phyloP scores from a whole-genome alignment of 2,329 filamentous ascomycete genomes.

The Talaromyces sp. region DNA sequence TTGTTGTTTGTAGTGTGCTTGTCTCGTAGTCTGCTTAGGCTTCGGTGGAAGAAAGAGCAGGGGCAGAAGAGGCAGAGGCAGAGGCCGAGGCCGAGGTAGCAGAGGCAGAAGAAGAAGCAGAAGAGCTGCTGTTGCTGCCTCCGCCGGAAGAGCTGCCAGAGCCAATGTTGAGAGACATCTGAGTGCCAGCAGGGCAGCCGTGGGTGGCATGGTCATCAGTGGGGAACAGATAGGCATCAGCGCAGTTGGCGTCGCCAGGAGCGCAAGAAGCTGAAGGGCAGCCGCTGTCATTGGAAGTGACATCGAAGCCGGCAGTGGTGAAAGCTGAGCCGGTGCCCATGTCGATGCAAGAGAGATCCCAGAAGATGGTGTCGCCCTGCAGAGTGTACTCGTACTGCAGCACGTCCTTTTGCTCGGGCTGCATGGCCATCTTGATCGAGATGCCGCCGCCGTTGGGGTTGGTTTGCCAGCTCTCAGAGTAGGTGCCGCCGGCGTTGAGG shows the following conservation, averaged over 20 bases:
- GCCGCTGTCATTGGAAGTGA: slow-evolving; percentile 21
- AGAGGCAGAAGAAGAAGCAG: background rate
- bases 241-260: slow-evolving; percentile 30
- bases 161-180: slow-evolving; percentile 31
- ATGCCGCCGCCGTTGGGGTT: slow-evolving; percentile 36
- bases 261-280: slow-evolving; percentile 33
- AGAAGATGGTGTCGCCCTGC: slow-evolving; percentile 27
- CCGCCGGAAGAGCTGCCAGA: background rate
- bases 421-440: slow-evolving; percentile 37
- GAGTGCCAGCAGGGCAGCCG: slow-evolving; percentile 33
- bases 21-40: background rate
- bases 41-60: background rate
- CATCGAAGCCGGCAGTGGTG: slow-evolving; percentile 29
- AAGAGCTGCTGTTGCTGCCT: background rate
- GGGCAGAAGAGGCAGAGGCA: background rate
- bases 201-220: slow-evolving; percentile 39
- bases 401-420: slow-evolving; percentile 26
- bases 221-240: slow-evolving; percentile 35
- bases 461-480: slow-evolving; percentile 27
- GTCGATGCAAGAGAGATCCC: slow-evolving; percentile 36
- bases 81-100: background rate
- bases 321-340: slow-evolving; percentile 27
- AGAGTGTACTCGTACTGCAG: slow-evolving; percentile 41
- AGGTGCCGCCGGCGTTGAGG: slow-evolving; percentile 29
- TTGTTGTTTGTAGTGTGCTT: background rate